Conservation (phyloP, 805 yeast genomes). For the Ogataea philodendri region DNA sequence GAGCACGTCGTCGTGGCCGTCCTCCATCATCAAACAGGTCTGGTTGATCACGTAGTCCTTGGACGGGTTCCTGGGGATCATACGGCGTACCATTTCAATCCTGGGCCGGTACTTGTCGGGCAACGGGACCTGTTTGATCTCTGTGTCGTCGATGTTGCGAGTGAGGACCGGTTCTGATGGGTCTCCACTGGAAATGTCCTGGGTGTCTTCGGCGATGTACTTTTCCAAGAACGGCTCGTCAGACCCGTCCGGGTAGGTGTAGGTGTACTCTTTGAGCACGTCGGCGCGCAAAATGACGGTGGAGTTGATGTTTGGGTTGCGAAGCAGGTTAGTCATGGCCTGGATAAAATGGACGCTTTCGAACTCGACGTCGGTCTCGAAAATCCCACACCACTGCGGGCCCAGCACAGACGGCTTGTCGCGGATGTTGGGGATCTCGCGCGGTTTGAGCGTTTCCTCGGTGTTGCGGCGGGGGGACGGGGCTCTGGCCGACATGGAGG, state of each 20-base stretch:
- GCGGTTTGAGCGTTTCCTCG: conserved; percentile 26
- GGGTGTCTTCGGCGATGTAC: conserved; percentile 33
- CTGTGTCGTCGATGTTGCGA: conserved; percentile 40
- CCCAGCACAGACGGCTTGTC: conserved; percentile 49
- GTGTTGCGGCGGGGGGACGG: conserved; percentile 16
- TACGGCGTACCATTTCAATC: conserved; percentile 67
- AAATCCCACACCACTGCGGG: conserved; percentile 60
- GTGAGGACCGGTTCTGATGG: conserved; percentile 25
- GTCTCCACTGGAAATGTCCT: conserved; percentile 28
- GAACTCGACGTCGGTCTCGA: conserved; percentile 48
- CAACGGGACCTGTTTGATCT: conserved; percentile 37
- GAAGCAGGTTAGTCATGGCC: conserved; percentile 77
- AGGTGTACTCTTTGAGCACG: conserved; percentile 53
- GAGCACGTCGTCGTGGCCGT: conserved; percentile 42
- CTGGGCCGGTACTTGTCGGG: conserved; percentile 34
- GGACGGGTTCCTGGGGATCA: conserved; percentile 88
- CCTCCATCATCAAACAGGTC: conserved; percentile 60
- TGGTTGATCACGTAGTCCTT: conserved; percentile 83
- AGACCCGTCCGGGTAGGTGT: conserved; percentile 33
- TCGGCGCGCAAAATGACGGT: conserved; percentile 90
- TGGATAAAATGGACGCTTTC: conserved; percentile 55
- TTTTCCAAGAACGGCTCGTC: conserved; percentile 30
- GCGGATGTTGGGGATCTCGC: conserved; percentile 40
- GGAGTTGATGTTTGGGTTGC: conserved; percentile 87
- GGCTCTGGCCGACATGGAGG: conserved; percentile 5